Percentiles rank a stretch among this genome's conserved stretches.
Conservation (phyloP, 2,329 filamentous ascomycete genomes). For the Aureobasidium vineae region DNA sequence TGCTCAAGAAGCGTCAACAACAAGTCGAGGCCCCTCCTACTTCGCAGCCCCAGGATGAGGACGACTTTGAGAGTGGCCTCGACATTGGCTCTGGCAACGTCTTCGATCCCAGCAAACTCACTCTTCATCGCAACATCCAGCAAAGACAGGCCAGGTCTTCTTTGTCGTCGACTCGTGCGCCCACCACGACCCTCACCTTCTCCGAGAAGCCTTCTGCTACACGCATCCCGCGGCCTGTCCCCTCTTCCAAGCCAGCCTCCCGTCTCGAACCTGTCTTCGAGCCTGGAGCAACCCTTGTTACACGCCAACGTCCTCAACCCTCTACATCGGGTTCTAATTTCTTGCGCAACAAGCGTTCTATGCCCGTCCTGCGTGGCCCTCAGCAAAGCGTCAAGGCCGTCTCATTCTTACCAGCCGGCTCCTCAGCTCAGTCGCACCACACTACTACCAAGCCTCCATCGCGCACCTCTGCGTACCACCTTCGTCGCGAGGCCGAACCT, state of each 20-base stretch:
- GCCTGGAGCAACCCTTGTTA: slow-evolving; percentile 72
- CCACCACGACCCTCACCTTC: slow-evolving; percentile 86
- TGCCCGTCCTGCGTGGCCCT: slow-evolving; percentile 55
- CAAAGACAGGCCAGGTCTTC: slow-evolving; percentile 67
- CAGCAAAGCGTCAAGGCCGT: slow-evolving; percentile 61
- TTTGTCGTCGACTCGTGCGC: slow-evolving; percentile 67
- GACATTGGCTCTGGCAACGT: slow-evolving; percentile 82
- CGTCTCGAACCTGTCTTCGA: slow-evolving; percentile 92
- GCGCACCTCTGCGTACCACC: slow-evolving; percentile 61
- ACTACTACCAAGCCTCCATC: slow-evolving; percentile 66
- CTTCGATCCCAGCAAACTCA: slow-evolving; percentile 76
- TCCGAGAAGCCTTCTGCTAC: slow-evolving; percentile 67
- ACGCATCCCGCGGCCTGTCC: slow-evolving; percentile 73
- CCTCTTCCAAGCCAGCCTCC: slow-evolving; percentile 48
- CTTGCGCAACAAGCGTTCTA: slow-evolving; percentile 60
- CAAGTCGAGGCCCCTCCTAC: slow-evolving; percentile 44
- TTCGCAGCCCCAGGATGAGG: slow-evolving; percentile 45
- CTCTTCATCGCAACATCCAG: slow-evolving; percentile 87
- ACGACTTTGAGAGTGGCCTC: slow-evolving; percentile 82
- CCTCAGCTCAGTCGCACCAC: slow-evolving; percentile 75
- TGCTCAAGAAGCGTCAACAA: slow-evolving; percentile 66
- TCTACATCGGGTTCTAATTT: slow-evolving; percentile 56
- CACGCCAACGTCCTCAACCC: slow-evolving; percentile 54
- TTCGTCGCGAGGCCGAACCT: slow-evolving; percentile 79
- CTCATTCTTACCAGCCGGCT: slow-evolving; percentile 78